Evolutionary conservation across 2,329 filamentous ascomycete genomes (phyloP).

Genomic region (Neonectria ditissima): DNA sequence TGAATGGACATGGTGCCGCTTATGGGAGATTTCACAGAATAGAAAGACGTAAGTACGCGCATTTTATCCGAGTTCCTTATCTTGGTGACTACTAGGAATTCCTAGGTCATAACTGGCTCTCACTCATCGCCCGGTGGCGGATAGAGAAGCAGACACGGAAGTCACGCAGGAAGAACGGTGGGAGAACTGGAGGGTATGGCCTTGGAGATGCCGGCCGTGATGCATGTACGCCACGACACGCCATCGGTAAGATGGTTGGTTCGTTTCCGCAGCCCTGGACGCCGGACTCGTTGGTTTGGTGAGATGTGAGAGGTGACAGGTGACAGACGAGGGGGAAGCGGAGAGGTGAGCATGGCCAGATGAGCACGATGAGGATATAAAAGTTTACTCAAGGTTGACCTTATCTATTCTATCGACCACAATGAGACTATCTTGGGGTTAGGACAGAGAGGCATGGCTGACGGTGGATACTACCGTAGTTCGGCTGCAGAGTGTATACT

Average conservation of each 20-base stretch:
- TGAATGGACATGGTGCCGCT: not conserved
- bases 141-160: not conserved
- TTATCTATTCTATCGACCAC: not conserved
- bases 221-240: too few relatives aligned
- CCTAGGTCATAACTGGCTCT: not conserved
- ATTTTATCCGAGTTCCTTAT: not conserved
- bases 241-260: not conserved
- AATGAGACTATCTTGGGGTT: not conserved
- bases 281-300: not conserved
- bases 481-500: too few relatives aligned
- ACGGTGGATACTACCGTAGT: too few relatives aligned
- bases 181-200: too few relatives aligned
- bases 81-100: not conserved
- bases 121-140: not conserved
- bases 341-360: not conserved
- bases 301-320: too few relatives aligned
- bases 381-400: not conserved
- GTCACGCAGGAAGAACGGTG: not conserved
- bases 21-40: not conserved
- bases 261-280: not conserved
- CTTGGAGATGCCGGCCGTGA: too few relatives aligned
- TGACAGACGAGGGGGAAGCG: not conserved
- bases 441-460: not conserved
- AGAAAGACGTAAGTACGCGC: not conserved
- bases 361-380: not conserved